phyloP scores from a whole-genome alignment of 1,284 basidiomycete species.

The Athelia psychrophila region DNA sequence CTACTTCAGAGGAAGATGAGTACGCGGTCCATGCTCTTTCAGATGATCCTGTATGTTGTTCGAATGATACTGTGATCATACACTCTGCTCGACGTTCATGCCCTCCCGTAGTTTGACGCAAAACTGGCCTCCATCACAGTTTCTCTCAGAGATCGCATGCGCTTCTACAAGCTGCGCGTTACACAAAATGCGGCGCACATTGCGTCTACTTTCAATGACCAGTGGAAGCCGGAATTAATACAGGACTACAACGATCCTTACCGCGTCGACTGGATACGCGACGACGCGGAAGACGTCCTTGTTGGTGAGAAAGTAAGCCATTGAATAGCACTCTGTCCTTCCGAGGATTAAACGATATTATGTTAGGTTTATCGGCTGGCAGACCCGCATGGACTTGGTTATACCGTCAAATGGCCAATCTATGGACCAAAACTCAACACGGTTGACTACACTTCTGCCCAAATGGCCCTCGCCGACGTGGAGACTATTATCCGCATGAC shows the following conservation, averaged over 20 bases:
- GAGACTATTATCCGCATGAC: constrained; percentile 66
- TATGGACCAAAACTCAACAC: constrained; percentile 77
- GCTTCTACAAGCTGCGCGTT: constrained; percentile 83
- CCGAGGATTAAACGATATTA: constrained; percentile 3
- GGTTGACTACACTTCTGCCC: constrained; percentile 69
- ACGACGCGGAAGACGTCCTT: constrained; percentile 43
- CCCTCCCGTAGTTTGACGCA: constrained; percentile 54
- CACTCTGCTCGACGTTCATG: constrained; percentile 1
- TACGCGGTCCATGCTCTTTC: constrained; percentile 40
- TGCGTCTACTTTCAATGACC: constrained; percentile 73
- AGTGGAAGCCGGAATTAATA: constrained; percentile 78
- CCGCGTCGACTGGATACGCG: constrained; percentile 77
- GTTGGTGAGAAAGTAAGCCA: constrained; percentile 67
- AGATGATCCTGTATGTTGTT: constrained; percentile 57
- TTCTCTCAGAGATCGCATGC: constrained; percentile 81
- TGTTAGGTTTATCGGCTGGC: constrained; percentile 69
- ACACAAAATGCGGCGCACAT: constrained; percentile 73
- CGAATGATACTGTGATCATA: background rate
- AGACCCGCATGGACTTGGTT: constrained; percentile 65
- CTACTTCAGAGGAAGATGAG: constrained; percentile 37
- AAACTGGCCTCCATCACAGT: constrained; percentile 72
- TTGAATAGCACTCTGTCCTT: no score
- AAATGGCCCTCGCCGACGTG: constrained; percentile 75
- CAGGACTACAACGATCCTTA: constrained; percentile 80
- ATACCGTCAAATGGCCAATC: constrained; percentile 77